phyloP scores from a whole-genome alignment of 805 yeast species.

The Cyberlindnera xishuangbannaensis region DNA sequence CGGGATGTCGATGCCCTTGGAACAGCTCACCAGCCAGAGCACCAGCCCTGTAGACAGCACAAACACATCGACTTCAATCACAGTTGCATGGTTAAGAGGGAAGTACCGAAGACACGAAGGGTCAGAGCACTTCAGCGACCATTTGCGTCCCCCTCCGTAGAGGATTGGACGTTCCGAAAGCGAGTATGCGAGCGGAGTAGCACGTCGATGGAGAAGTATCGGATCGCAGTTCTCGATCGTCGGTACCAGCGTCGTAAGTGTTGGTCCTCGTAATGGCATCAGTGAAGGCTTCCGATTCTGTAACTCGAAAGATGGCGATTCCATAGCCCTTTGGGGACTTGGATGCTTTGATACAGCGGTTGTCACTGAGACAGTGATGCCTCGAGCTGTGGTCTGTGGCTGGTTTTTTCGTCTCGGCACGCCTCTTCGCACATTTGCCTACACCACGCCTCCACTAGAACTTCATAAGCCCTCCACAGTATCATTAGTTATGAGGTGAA shows the following conservation, averaged over 20 bases:
- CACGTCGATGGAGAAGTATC: slow-evolving; percentile 9
- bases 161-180: slow-evolving; percentile 27
- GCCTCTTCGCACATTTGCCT: no score
- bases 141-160: slow-evolving; percentile 37
- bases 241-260: slow-evolving; percentile 23
- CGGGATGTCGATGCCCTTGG: slow-evolving; percentile 33
- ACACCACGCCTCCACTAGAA: no score
- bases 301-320: no score
- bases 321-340: no score
- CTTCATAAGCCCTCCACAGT: no score
- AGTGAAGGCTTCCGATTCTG: no score
- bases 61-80: slow-evolving; percentile 29
- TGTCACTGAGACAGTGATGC: no score
- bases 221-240: slow-evolving; percentile 31
- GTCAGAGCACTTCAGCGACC: slow-evolving; percentile 18
- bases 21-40: slow-evolving; percentile 33
- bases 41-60: slow-evolving; percentile 31
- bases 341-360: no score
- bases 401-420: no score
- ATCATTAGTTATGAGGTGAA: no score
- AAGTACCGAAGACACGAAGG: slow-evolving; percentile 9
- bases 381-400: no score
- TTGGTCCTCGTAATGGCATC: no score
- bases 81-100: slow-evolving; percentile 11
- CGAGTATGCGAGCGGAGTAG: slow-evolving; percentile 17